phyloP scores from a whole-genome alignment of 306 rosid species.

The apple (Malus domestica) region DNA sequence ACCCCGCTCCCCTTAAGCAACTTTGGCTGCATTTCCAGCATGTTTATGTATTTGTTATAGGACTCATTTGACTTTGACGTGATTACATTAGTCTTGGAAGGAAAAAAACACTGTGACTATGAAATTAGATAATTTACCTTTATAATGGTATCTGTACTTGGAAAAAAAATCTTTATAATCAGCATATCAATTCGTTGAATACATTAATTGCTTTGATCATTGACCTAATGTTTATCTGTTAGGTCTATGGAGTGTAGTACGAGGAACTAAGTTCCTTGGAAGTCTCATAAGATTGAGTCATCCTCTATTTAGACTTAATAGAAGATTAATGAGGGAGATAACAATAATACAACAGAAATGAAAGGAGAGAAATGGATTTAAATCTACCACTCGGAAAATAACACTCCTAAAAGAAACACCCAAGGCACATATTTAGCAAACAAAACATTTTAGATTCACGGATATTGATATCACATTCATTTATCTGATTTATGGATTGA shows the following conservation, averaged over 20 bases:
- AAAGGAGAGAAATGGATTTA: not conserved
- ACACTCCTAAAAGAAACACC: not conserved
- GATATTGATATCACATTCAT: not conserved
- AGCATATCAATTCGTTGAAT: not conserved
- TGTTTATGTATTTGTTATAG: not conserved
- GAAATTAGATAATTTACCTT: not conserved
- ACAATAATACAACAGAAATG: not conserved
- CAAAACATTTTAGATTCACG: not conserved
- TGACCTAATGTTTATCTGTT: not conserved
- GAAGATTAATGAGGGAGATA: not conserved
- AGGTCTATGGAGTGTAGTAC: not conserved
- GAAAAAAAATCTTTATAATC: not conserved
- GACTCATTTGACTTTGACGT: not conserved
- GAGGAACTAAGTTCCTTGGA: not conserved
- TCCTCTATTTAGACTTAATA: not conserved
- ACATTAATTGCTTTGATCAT: not conserved
- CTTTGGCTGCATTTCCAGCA: slow-evolving; percentile 10
- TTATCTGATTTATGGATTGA: not conserved
- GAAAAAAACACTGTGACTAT: not conserved
- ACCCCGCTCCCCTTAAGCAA: not conserved
- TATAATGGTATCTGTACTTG: not conserved
- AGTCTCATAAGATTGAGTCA: not conserved
- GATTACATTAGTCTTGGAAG: not conserved
- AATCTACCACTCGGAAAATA: not conserved
- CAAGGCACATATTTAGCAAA: not conserved